Conservation (phyloP, 495 filamentous ascomycete species). For the Trypethelium eluteriae region DNA sequence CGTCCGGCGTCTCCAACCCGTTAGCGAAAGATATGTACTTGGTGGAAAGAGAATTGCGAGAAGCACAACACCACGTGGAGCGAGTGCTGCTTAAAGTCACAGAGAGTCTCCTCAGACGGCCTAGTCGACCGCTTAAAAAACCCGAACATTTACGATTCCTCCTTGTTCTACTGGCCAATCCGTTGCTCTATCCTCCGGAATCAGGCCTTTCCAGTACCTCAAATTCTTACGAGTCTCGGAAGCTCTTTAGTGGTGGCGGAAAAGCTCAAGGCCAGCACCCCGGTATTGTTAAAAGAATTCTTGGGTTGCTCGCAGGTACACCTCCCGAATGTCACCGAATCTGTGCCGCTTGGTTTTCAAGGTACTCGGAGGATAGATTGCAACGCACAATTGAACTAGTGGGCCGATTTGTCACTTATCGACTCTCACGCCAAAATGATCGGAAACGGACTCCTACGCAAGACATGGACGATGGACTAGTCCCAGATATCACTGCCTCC, state of each 20-base stretch:
- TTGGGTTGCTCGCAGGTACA: constrained; percentile 72
- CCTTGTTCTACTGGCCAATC: constrained; percentile 78
- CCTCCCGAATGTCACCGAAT: constrained; percentile 71
- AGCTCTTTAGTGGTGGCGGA: constrained; percentile 2
- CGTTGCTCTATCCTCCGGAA: constrained; percentile 52
- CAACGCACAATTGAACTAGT: constrained; percentile 66
- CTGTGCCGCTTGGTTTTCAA: constrained; percentile 78
- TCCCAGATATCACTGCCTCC: constrained; percentile 58
- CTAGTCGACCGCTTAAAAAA: constrained; percentile 59
- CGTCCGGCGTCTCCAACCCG: background rate
- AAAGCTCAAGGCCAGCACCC: constrained; percentile 18
- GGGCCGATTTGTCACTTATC: constrained; percentile 73
- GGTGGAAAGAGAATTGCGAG: constrained; percentile 53
- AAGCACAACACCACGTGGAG: constrained; percentile 61
- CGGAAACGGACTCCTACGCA: constrained; percentile 52
- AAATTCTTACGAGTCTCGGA: constrained; percentile 17
- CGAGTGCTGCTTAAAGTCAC: constrained; percentile 69
- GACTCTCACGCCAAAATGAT: constrained; percentile 65
- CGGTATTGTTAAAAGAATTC: constrained; percentile 75
- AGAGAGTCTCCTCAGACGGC: constrained; percentile 79
- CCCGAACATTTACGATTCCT: constrained; percentile 72
- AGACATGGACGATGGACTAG: constrained; percentile 55
- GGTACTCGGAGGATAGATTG: constrained; percentile 61
- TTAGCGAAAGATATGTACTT: constrained; percentile 23
- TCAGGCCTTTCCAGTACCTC: background rate